Evolutionary conservation across 2,329 filamentous ascomycete genomes (phyloP).

Genomic region (Plenodomus biglobosus): DNA sequence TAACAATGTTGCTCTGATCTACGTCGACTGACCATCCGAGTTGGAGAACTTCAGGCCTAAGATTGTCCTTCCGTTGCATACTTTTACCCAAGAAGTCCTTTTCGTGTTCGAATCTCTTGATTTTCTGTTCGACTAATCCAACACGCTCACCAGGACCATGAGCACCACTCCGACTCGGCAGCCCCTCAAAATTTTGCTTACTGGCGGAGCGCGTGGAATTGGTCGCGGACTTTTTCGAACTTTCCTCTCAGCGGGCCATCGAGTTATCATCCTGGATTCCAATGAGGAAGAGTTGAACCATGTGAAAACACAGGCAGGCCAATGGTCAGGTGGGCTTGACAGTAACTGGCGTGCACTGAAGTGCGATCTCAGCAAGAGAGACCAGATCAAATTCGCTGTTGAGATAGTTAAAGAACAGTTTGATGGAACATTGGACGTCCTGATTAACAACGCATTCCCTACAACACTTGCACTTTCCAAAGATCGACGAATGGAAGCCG

Average conservation of each 20-base stretch:
- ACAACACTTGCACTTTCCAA: constrained; percentile 30
- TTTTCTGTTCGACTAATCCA: too few relatives aligned
- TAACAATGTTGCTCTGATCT: too few relatives aligned
- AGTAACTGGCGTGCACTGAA: constrained; percentile 22
- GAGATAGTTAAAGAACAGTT: constrained; percentile 42
- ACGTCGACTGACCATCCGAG: too few relatives aligned
- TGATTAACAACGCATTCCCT: constrained; percentile 43
- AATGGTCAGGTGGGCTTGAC: constrained; percentile 18
- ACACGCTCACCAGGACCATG: too few relatives aligned
- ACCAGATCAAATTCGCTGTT: constrained; percentile 42
- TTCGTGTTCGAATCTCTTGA: too few relatives aligned
- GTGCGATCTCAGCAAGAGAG: constrained; percentile 47
- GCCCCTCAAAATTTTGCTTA: constrained; percentile 40
- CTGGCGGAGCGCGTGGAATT: constrained; percentile 51
- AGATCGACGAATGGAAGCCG: constrained; percentile 35
- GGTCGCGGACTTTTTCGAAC: constrained; percentile 50
- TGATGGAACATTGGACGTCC: constrained; percentile 34
- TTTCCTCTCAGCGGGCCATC: constrained; percentile 48
- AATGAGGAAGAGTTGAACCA: constrained; percentile 47
- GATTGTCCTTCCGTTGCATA: too few relatives aligned
- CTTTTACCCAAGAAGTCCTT: too few relatives aligned
- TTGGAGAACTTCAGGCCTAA: too few relatives aligned
- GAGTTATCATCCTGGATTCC: constrained; percentile 50
- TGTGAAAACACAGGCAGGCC: constrained; percentile 34
- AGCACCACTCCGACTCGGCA: constrained; percentile 4